These are phyloP conservation scores for Agaricus blazei DNA, from an alignment of 768 basidiomycete genomes.

Conservation along the genomic window DNA sequence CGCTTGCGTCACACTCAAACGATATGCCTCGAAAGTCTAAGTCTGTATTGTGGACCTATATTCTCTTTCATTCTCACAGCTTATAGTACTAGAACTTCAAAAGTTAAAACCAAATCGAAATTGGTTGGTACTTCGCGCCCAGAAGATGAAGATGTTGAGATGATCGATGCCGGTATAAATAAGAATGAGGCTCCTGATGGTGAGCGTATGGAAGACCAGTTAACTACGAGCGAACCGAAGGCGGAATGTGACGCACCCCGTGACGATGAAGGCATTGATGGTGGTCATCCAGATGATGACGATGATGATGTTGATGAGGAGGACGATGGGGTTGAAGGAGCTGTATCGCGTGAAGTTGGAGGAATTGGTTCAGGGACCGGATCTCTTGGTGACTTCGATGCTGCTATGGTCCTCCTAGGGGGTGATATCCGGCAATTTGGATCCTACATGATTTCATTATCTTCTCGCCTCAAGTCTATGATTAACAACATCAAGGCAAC, in stretches of 20 bases:
- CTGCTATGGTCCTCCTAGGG: constrained; percentile 77
- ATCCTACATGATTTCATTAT: constrained; percentile 89
- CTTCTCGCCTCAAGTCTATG: constrained; percentile 85
- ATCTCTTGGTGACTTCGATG: constrained; percentile 52
- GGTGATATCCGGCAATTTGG: constrained; percentile 82
- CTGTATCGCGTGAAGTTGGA: constrained; percentile 32
- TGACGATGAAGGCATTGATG: constrained; percentile 24
- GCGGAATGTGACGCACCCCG: constrained; percentile 16
- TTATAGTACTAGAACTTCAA: constrained; percentile 40
- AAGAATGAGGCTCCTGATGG: constrained; percentile 40
- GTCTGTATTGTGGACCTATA: constrained; percentile 28
- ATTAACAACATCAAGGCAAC: constrained; percentile 82
- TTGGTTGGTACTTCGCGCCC: constrained; percentile 61
- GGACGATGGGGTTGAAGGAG: constrained; percentile 36
- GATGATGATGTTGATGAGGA: constrained; percentile 49
- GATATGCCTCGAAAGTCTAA: constrained; percentile 77
- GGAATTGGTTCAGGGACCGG: constrained; percentile 32
- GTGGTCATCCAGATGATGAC: constrained; percentile 36
- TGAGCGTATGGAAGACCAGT: constrained; percentile 36
- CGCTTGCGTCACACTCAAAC: constrained; percentile 32
- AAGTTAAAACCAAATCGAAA: constrained; percentile 62
- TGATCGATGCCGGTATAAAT: constrained; percentile 62
- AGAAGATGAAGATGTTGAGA: constrained; percentile 72
- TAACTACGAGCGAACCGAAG: constrained; percentile 28
- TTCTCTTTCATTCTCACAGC: constrained; percentile 9